Evolutionary conservation across 176 grass and related monocot species (phyloP).

Genomic region (Puccinellia tenuiflora): DNA sequence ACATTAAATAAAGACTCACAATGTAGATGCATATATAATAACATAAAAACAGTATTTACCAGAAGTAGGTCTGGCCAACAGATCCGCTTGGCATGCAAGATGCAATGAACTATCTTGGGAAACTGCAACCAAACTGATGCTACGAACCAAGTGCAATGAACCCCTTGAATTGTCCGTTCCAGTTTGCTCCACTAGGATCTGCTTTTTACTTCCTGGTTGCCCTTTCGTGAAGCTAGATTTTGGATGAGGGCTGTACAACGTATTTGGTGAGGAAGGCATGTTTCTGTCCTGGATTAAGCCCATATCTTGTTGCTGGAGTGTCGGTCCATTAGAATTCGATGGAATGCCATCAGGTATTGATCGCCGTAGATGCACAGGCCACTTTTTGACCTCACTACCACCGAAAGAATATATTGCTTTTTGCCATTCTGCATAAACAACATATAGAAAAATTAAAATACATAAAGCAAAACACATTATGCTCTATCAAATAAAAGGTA

Average conservation of each 20-base stretch:
- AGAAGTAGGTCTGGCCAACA: constrained; percentile 40
- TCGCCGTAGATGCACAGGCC: constrained; percentile 79
- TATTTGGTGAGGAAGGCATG: constrained; percentile 66
- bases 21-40: background rate
- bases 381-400: constrained; percentile 91
- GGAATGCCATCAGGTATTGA: constrained; percentile 67
- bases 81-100: constrained; percentile 71
- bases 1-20: background rate
- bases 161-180: constrained; percentile 63
- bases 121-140: constrained; percentile 88
- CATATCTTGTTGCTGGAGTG: constrained; percentile 71
- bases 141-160: constrained; percentile 75
- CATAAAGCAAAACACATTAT: constrained; percentile 20
- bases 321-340: constrained; percentile 51
- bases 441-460: constrained; percentile 9
- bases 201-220: constrained; percentile 73
- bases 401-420: constrained; percentile 88
- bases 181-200: constrained; percentile 62
- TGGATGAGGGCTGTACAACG: constrained; percentile 77
- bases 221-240: constrained; percentile 89
- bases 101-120: constrained; percentile 76
- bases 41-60: constrained; percentile 30
- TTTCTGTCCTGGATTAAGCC: constrained; percentile 85
- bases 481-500: background rate
- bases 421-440: constrained; percentile 79